Evolutionary conservation across 2,329 filamentous ascomycete species (phyloP).

Genomic region (Phialophora macrospora): DNA sequence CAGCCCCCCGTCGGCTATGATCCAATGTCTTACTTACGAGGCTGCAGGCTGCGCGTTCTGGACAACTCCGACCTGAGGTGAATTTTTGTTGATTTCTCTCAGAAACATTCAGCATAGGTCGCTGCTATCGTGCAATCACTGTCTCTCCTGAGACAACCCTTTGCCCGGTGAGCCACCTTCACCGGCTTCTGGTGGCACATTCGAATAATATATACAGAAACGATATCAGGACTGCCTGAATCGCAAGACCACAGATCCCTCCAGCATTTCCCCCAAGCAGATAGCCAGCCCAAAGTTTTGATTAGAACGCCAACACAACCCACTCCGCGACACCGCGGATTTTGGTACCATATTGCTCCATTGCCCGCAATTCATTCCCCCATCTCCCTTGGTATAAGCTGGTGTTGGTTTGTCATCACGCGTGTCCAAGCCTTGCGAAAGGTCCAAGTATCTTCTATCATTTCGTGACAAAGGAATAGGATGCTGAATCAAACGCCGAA

Average conservation of each 20-base stretch:
- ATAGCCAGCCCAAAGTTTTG: slow-evolving; percentile 18
- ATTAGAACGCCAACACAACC: slow-evolving; percentile 19
- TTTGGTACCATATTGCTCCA: slow-evolving; percentile 17
- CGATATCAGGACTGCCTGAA: slow-evolving; percentile 24
- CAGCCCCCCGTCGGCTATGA: not conserved
- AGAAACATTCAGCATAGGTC: not conserved
- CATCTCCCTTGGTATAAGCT: slow-evolving; percentile 20
- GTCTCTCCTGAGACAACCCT: not conserved
- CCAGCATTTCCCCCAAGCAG: slow-evolving; percentile 2
- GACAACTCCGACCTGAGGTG: not conserved
- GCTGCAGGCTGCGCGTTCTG: not conserved
- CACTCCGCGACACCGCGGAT: slow-evolving; percentile 14
- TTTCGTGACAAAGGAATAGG: slow-evolving; percentile 23
- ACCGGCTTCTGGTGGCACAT: not conserved
- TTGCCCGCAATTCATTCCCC: slow-evolving; percentile 15
- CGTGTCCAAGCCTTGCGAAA: slow-evolving; percentile 32
- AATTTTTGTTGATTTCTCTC: not conserved
- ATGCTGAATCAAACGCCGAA: slow-evolving; percentile 21
- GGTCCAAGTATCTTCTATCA: slow-evolving; percentile 31
- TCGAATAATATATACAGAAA: slow-evolving; percentile 24
- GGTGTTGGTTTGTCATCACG: slow-evolving; percentile 28
- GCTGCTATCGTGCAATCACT: not conserved
- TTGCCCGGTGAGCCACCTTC: not conserved
- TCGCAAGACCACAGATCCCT: not conserved
- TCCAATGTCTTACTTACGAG: not conserved